Percentiles rank a stretch among this genome's conserved stretches.
Conservation (phyloP, 2,329 filamentous ascomycete species). For the Cladophialophora psammophila region DNA sequence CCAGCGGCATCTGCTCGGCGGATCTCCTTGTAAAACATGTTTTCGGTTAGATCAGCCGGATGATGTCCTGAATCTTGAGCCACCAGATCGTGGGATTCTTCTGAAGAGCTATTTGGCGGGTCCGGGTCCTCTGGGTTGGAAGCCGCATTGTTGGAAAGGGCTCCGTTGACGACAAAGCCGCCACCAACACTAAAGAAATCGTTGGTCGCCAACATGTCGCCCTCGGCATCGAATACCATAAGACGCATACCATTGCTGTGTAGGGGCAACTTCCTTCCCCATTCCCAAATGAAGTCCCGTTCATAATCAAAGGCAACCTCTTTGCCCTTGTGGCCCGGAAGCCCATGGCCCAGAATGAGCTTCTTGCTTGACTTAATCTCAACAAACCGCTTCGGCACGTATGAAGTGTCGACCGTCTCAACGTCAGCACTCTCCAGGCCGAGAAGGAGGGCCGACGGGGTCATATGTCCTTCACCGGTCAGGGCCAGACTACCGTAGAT, state of each 20-base stretch:
- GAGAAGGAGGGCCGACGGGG: slow-evolving; percentile 34
- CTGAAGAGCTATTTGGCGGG: slow-evolving; percentile 1
- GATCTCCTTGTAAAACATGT: slow-evolving; percentile 36
- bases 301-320: slow-evolving; percentile 36
- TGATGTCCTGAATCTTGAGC: slow-evolving; percentile 24
- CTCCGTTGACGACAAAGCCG: slow-evolving; percentile 37
- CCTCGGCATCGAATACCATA: slow-evolving; percentile 32
- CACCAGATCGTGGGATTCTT: not conserved
- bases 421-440: slow-evolving; percentile 36
- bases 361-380: slow-evolving; percentile 33
- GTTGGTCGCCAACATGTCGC: slow-evolving; percentile 34
- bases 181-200: slow-evolving; percentile 37
- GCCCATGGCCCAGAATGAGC: slow-evolving; percentile 28
- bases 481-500: slow-evolving; percentile 33
- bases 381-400: slow-evolving; percentile 31
- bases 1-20: slow-evolving; percentile 24
- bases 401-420: slow-evolving; percentile 36
- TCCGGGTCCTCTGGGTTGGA: not conserved
- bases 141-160: slow-evolving; percentile 12
- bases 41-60: slow-evolving; percentile 30
- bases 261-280: slow-evolving; percentile 31
- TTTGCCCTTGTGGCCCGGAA: slow-evolving; percentile 21
- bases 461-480: slow-evolving; percentile 19
- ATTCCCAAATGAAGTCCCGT: slow-evolving; percentile 37
- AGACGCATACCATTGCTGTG: slow-evolving; percentile 37